Conservation (phyloP, 1,284 basidiomycete species). For the Cutaneotrichosporon cyanovorans region DNA sequence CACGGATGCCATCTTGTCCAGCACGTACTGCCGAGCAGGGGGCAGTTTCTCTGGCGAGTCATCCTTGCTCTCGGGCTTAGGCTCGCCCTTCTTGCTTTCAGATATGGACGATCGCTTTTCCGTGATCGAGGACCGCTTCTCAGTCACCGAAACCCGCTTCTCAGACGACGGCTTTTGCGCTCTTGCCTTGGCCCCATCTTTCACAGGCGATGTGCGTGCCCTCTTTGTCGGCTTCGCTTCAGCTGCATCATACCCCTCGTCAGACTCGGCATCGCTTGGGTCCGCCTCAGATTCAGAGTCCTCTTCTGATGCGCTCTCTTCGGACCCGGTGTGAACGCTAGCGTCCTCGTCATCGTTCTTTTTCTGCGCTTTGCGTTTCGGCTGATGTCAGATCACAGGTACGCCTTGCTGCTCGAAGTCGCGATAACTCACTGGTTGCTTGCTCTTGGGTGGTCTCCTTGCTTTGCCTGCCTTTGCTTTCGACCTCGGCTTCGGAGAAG, state of each 20-base stretch:
- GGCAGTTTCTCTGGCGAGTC: slow-evolving; percentile 16
- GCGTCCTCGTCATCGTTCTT: background rate
- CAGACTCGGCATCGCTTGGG: slow-evolving; percentile 5
- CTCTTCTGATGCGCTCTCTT: background rate
- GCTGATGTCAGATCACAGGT: slow-evolving; percentile 2
- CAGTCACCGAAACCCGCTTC: too few species aligned
- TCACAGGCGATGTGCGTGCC: background rate
- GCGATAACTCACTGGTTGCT: background rate
- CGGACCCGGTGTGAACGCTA: background rate
- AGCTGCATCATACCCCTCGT: background rate
- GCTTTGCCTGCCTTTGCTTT: background rate
- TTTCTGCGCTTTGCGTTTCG: background rate
- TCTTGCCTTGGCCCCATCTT: too few species aligned
- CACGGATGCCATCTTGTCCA: slow-evolving; percentile 24
- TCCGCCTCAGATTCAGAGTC: slow-evolving; percentile 8
- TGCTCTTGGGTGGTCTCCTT: background rate
- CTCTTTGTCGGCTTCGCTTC: background rate
- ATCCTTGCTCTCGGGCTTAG: too few species aligned
- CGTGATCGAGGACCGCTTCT: too few species aligned
- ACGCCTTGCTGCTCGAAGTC: too few species aligned
- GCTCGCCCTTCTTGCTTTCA: background rate
- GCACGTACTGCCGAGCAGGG: slow-evolving; percentile 30
- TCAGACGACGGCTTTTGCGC: too few species aligned
- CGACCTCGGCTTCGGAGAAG: background rate
- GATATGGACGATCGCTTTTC: slow-evolving; percentile 1